These are phyloP conservation scores for Penicillium goetzii DNA, from an alignment of 495 filamentous ascomycete species.

Conservation along the genomic window DNA sequence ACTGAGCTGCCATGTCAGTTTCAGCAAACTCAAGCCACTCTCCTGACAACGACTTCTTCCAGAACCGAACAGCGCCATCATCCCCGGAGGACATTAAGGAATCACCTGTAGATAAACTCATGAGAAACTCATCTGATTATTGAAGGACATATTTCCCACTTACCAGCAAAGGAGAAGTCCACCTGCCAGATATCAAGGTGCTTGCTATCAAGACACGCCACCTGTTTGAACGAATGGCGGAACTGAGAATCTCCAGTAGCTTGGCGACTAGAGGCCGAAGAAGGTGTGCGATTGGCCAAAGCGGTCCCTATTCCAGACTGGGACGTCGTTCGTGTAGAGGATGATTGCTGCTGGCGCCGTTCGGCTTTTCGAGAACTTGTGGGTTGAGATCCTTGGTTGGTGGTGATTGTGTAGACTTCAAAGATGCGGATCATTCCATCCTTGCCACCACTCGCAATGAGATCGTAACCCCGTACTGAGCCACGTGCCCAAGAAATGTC, in stretches of 20 bases:
- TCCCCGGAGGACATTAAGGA: conserved; percentile 55
- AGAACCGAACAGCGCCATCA: conserved; percentile 53
- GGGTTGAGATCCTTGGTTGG: conserved; percentile 34
- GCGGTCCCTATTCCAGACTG: conserved; percentile 57
- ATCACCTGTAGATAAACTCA: conserved; percentile 41
- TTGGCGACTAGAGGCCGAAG: conserved; percentile 36
- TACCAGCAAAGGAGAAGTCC: conserved; percentile 52
- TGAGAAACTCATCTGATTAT: conserved; percentile 5
- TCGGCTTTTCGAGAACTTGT: conserved; percentile 38
- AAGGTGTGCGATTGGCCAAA: conserved; percentile 47
- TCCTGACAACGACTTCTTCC: conserved; percentile 53
- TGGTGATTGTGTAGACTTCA: conserved; percentile 63
- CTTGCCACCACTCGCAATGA: conserved; percentile 89
- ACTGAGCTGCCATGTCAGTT: conserved; percentile 46
- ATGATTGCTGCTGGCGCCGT: conserved; percentile 37
- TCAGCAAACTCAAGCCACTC: conserved; percentile 58
- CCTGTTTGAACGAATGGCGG: conserved; percentile 50
- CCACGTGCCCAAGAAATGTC: conserved; percentile 93
- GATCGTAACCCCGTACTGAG: conserved; percentile 81
- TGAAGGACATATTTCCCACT: conserved; percentile 9
- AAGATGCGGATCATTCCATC: conserved; percentile 89
- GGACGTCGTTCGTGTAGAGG: conserved; percentile 41
- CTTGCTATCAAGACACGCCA: conserved; percentile 52
- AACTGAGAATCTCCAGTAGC: conserved; percentile 42
- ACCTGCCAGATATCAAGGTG: conserved; percentile 57